Evolutionary conservation across 176 grass and related monocot genomes (phyloP), one percentile per base, ranked within the genome.

Genomic region (Urochloa ruziziensis): DNA sequence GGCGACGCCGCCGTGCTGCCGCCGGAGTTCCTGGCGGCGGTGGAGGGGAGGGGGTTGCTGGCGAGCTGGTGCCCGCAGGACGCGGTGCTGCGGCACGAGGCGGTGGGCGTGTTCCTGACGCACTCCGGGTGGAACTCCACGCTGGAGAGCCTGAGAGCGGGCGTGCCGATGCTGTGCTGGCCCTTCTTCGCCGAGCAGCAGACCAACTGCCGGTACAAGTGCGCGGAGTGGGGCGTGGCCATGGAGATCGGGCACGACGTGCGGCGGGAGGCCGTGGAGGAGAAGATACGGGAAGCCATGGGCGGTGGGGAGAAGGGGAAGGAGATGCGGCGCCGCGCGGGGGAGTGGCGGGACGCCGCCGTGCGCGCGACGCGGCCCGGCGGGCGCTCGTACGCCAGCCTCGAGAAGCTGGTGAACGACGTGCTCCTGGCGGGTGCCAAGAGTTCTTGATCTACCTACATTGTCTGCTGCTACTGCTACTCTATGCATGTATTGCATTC

Each of bases 31-130:
- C 5, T 79, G 11, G 67, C 73, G 28, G 69, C 35, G 3, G n/a
- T 82, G 37, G 5, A 68, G 58, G 83, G 67, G 9, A 67, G 64
- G 2, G 73, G 88, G 48, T 32, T 74, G n/a, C 80, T 86, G 73
- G 84, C 88, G 39, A 86, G 2, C 32, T 86, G 88, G 88, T 86
- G 88, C 84, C 84, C 83, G 60, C 88, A 90, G 74, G 84, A 90
- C 47, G 79, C 5, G 14, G 79, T 86, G 84, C 84, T 90, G 17
- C 32, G 79, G 58, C 84, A 90, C 32, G 48, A 64, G 28, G 84
- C 88, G 0, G 67, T 83, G 39, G 84, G 84, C 8, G 80, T 82
- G 47, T 90, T 86, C 73, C 72, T 90, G 35, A 90, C 79, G 7
- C 88, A 86, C 78, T 78, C 66, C 40, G 83, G 83, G 3, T 87